Percentiles rank a stretch among this genome's conserved stretches.
Evolutionary conservation across 176 grass and related monocot genomes (phyloP).

Genomic region (Otatea glauca): DNA sequence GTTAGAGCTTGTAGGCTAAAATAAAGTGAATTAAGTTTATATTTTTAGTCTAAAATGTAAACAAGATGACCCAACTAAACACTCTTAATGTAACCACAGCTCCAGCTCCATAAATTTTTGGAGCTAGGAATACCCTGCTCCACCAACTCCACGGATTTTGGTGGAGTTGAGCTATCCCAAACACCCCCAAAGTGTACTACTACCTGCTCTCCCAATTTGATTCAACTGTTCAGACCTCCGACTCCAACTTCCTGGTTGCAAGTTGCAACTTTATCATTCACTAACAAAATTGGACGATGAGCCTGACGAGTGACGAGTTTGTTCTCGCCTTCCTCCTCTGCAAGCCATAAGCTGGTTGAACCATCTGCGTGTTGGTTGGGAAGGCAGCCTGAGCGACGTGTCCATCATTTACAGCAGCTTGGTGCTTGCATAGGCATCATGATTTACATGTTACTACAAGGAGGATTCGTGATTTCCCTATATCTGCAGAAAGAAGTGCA

Average conservation of each 20-base stretch:
- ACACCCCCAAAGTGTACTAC: not conserved
- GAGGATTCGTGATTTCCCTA: not conserved
- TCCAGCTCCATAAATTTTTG: too few relatives aligned
- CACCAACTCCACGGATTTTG: too few relatives aligned
- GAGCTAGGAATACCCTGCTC: too few relatives aligned
- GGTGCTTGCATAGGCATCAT: not conserved
- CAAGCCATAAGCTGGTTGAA: constrained; percentile 17
- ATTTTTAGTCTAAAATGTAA: too few relatives aligned
- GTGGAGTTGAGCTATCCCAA: too few relatives aligned
- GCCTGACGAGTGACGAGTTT: not conserved
- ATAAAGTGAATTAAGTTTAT: too few relatives aligned
- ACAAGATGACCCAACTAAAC: too few relatives aligned
- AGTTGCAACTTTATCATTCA: not conserved
- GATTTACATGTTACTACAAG: not conserved
- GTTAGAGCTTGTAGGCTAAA: too few relatives aligned
- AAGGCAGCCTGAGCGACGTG: not conserved
- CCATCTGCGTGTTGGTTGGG: constrained; percentile 14
- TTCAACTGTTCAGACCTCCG: not conserved
- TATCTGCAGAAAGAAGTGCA: not conserved
- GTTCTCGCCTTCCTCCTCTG: constrained; percentile 20
- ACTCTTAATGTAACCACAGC: too few relatives aligned
- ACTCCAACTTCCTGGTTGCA: not conserved
- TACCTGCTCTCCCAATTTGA: not conserved
- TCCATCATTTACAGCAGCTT: not conserved
- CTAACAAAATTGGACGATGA: not conserved